Conservation (phyloP, 169 alveolate genomes). For the Eimeria praecox region DNA sequence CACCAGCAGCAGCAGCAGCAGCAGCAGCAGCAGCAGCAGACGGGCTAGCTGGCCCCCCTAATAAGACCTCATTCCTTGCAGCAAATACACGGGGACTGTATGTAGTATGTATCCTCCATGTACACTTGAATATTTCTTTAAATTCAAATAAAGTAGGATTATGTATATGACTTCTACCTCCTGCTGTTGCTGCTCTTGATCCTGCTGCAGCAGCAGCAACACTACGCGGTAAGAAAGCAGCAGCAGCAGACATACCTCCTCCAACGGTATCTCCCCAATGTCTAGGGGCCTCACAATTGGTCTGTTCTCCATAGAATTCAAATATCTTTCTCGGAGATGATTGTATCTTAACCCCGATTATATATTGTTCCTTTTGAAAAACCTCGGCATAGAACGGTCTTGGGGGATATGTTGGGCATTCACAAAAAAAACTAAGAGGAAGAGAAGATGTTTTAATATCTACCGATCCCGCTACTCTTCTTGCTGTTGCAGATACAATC, state of each 20-base stretch:
- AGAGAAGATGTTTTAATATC: background rate
- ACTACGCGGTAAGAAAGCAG: background rate
- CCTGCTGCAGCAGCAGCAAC: background rate
- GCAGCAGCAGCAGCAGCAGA: constrained; percentile 10
- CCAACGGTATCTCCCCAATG: background rate
- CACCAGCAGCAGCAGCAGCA: background rate
- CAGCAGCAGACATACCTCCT: background rate
- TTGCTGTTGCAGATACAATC: background rate
- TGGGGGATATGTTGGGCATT: background rate
- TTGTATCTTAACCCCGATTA: background rate
- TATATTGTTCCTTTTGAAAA: background rate
- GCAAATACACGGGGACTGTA: constrained; percentile 22
- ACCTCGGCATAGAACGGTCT: background rate
- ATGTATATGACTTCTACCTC: background rate
- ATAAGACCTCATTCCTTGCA: background rate
- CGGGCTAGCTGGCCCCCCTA: background rate
- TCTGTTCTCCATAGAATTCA: background rate
- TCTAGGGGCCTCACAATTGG: background rate
- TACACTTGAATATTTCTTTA: background rate
- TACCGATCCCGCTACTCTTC: background rate
- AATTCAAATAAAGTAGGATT: background rate
- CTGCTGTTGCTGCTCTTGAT: background rate
- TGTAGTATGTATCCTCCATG: background rate
- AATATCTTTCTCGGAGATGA: background rate
- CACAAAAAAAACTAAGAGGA: background rate